A percentile compares a stretch with the other conserved stretches of the same genome.
phyloP scores from a whole-genome alignment of 352 stramenopile species.

The Globisporangium viniferum region DNA sequence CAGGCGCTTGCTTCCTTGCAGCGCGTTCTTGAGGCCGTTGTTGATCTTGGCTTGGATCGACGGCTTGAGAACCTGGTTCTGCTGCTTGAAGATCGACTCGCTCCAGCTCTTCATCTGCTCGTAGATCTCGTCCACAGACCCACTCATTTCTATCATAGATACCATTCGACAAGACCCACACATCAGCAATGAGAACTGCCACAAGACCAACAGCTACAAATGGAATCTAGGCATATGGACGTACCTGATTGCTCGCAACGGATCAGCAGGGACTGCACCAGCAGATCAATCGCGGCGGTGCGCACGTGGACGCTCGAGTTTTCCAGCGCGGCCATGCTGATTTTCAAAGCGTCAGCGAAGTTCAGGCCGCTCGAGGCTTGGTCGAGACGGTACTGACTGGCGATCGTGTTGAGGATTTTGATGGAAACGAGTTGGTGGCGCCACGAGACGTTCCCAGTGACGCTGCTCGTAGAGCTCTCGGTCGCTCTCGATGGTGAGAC shows the following conservation, averaged over 20 bases:
- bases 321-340: conserved; percentile 59
- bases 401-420: conserved; percentile 76
- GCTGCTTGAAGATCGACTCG: conserved; percentile 71
- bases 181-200: not conserved
- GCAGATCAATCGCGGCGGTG: conserved; percentile 59
- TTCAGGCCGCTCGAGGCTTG: conserved; percentile 44
- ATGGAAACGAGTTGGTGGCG: conserved; percentile 70
- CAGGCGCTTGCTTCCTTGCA: conserved; percentile 68
- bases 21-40: conserved; percentile 61
- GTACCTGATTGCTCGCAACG: conserved; percentile 72
- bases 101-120: conserved; percentile 76
- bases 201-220: not conserved
- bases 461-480: conserved; percentile 2
- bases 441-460: conserved; percentile 34
- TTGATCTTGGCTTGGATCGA: conserved; percentile 84
- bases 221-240: not conserved
- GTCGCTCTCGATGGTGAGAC: conserved; percentile 22
- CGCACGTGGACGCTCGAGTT: conserved; percentile 79
- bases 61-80: conserved; percentile 64
- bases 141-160: conserved; percentile 42
- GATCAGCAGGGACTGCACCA: conserved; percentile 73
- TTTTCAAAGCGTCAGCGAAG: conserved; percentile 60
- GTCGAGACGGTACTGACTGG: conserved; percentile 77
- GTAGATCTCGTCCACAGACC: conserved; percentile 53
- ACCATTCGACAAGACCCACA: not conserved